Evolutionary conservation across 2,329 filamentous ascomycete species (phyloP).

Genomic region (Botrytis byssoidea): DNA sequence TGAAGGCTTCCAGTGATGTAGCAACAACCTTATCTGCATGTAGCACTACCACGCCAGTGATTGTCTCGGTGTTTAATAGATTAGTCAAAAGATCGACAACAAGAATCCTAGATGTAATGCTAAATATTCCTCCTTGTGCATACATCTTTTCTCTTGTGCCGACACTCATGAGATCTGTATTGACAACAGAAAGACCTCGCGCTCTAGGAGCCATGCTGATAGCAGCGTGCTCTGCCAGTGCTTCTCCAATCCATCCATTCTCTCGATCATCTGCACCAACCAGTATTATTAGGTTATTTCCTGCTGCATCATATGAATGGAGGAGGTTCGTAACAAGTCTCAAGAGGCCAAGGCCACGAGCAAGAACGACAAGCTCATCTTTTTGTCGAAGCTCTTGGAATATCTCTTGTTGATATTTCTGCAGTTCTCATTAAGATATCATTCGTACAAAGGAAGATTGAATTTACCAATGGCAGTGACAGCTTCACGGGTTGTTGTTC

Average conservation of each 20-base stretch:
- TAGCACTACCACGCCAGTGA: conserved; percentile 83
- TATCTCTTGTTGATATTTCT: conserved; percentile 92
- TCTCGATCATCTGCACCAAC: conserved; percentile 89
- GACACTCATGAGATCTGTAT: conserved; percentile 90
- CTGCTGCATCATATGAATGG: conserved; percentile 93
- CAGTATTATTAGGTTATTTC: conserved; percentile 86
- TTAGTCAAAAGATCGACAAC: conserved; percentile 90
- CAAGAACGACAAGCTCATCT: conserved; percentile 91
- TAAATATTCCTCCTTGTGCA: conserved; percentile 83
- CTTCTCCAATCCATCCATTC: conserved; percentile 96
- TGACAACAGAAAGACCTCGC: conserved; percentile 84
- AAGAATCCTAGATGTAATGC: conserved; percentile 91
- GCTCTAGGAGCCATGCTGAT: conserved; percentile 80
- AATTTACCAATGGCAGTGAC: conserved; percentile 66
- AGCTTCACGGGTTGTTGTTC: conserved; percentile 72
- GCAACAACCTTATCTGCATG: conserved; percentile 86
- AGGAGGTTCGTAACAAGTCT: conserved; percentile 93
- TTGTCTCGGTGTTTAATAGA: conserved; percentile 75
- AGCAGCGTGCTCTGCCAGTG: conserved; percentile 90
- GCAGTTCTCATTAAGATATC: conserved; percentile 24
- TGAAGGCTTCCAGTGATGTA: conserved; percentile 91
- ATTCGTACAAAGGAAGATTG: not conserved
- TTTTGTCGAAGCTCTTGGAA: conserved; percentile 87
- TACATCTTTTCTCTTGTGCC: conserved; percentile 90
- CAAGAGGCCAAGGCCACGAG: conserved; percentile 86